phyloP scores from a whole-genome alignment of 2,329 filamentous ascomycete genomes.

The Beauveria sp. region DNA sequence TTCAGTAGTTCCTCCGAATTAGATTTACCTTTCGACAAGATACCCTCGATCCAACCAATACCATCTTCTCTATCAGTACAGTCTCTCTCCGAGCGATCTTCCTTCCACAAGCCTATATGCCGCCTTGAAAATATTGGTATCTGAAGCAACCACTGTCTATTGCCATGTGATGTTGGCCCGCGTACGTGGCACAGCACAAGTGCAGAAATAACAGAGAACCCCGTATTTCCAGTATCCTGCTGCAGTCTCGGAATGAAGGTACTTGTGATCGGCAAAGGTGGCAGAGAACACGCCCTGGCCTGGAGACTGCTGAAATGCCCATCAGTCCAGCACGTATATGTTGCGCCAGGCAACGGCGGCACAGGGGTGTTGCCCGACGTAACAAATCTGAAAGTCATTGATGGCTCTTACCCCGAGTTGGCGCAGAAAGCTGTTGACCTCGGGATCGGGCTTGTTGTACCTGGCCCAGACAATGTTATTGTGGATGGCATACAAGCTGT shows the following conservation, averaged over 20 bases:
- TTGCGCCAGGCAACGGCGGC: conserved; percentile 59
- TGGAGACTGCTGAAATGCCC: conserved; percentile 65
- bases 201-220: neutral
- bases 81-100: too few species aligned
- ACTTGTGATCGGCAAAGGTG: conserved; percentile 66
- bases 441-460: conserved; percentile 60
- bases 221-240: neutral
- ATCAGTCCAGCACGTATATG: conserved; percentile 51
- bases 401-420: conserved; percentile 52
- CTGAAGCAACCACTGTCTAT: too few species aligned
- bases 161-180: neutral
- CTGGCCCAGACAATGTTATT: conserved; percentile 66
- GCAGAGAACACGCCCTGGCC: conserved; percentile 67
- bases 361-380: conserved; percentile 48
- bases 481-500: conserved; percentile 67
- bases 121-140: too few species aligned
- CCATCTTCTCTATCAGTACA: too few species aligned
- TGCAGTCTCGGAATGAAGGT: conserved; percentile 26
- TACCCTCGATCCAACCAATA: too few species aligned
- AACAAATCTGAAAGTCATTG: conserved; percentile 44
- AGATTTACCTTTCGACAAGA: too few species aligned
- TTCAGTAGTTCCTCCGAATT: too few species aligned
- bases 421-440: conserved; percentile 54
- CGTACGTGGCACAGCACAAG: neutral
- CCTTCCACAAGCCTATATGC: too few species aligned